Percentiles rank a stretch among this genome's conserved stretches.
Conservation (phyloP, 1,139 yeast genomes). For the Diutina sp. region DNA sequence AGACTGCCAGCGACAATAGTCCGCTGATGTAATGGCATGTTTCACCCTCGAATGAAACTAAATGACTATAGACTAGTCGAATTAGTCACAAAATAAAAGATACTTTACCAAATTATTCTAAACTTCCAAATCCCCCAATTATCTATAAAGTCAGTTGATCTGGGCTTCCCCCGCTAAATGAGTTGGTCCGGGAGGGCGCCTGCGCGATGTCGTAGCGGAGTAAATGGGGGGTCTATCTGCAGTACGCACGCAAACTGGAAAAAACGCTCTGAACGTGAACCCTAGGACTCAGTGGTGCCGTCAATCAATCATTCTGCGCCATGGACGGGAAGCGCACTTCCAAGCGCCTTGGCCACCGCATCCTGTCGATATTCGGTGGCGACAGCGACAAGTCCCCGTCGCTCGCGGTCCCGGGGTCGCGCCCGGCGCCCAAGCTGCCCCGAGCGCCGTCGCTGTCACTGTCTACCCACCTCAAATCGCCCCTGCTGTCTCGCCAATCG, state of each 20-base stretch:
- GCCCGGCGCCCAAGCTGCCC: background rate
- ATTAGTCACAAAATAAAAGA: no score
- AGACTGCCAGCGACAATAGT: no score
- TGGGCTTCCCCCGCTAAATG: background rate
- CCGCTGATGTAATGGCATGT: no score
- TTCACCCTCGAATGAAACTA: no score
- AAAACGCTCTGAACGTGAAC: background rate
- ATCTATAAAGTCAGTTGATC: no score
- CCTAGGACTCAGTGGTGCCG: background rate
- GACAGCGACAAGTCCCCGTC: background rate
- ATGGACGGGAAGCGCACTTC: slow-evolving; percentile 1
- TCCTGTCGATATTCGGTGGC: background rate
- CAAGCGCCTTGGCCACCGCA: background rate
- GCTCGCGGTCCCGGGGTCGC: background rate
- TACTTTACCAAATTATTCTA: no score
- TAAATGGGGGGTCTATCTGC: background rate
- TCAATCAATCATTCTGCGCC: background rate
- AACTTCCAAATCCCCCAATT: no score
- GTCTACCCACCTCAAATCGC: background rate
- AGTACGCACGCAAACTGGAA: background rate
- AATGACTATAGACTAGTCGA: no score
- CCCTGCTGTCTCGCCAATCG: background rate
- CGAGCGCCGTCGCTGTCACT: background rate
- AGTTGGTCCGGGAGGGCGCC: background rate
- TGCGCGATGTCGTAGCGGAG: background rate